These are phyloP conservation scores for Marasmius tenuissimus DNA, from an alignment of 1,284 basidiomycete species.

Conservation along the genomic window DNA sequence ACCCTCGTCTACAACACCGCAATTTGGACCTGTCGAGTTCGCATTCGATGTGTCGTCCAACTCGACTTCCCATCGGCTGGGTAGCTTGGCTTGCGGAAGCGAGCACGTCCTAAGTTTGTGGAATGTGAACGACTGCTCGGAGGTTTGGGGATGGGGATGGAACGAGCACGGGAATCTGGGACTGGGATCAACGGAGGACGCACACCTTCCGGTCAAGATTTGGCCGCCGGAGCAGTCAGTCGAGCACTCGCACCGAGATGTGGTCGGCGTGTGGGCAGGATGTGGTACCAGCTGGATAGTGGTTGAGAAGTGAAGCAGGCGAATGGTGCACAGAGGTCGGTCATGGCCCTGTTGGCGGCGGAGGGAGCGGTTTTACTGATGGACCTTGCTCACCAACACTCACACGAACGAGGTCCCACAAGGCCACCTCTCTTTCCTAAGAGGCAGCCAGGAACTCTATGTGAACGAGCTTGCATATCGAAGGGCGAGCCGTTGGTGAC, in stretches of 20 bases:
- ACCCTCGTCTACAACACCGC: constrained; percentile 5
- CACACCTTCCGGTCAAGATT: constrained; percentile 46
- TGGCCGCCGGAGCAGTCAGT: constrained; percentile 39
- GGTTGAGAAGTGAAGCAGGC: constrained; percentile 13
- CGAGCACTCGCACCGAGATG: constrained; percentile 7
- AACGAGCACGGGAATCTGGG: constrained; percentile 95
- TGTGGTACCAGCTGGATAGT: constrained; percentile 77
- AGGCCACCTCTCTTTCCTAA: too few species aligned
- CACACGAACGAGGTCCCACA: too few species aligned
- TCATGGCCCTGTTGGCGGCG: too few species aligned
- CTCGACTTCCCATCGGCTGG: constrained; percentile 14
- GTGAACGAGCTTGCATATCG: too few species aligned
- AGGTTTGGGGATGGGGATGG: constrained; percentile 89
- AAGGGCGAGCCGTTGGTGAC: too few species aligned
- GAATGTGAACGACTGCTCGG: constrained; percentile 20
- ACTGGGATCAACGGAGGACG: constrained; percentile 56
- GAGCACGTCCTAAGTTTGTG: constrained; percentile 72
- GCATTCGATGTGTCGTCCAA: constrained; percentile 23
- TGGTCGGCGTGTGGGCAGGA: constrained; percentile 61
- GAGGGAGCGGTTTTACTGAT: too few species aligned
- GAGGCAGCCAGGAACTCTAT: too few species aligned
- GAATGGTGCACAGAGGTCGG: neutral
- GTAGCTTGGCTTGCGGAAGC: constrained; percentile 60
- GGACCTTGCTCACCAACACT: too few species aligned
- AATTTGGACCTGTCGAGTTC: constrained; percentile 33